These are phyloP conservation scores for Physaria fendleri DNA, from an alignment of 345 rosid genomes.

Conservation along the genomic window DNA sequence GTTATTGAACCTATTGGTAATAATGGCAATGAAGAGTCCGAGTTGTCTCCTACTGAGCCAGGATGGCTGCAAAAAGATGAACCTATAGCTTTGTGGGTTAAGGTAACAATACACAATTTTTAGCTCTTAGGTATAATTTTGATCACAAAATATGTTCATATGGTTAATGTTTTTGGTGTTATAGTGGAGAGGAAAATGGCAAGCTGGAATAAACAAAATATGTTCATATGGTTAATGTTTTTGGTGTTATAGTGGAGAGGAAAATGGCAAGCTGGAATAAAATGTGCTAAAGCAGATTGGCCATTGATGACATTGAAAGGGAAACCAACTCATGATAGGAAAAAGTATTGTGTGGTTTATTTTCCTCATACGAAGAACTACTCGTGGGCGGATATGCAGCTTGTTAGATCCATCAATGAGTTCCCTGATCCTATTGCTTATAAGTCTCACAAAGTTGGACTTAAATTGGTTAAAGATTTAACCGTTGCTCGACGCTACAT, in stretches of 20 bases:
- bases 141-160: no score
- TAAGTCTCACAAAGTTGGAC: constrained; percentile 65
- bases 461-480: constrained; percentile 80
- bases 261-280: constrained; percentile 93
- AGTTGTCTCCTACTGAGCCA: constrained; percentile 51
- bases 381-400: constrained; percentile 97
- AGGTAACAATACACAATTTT: constrained; percentile 40
- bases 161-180: constrained; percentile 23
- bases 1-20: constrained; percentile 44
- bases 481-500: constrained; percentile 70
- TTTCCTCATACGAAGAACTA: constrained; percentile 93
- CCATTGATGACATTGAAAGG: constrained; percentile 87
- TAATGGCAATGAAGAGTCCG: constrained; percentile 43
- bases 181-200: constrained; percentile 99
- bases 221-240: constrained; percentile 1
- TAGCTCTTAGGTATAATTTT: no score
- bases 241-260: constrained; percentile 83
- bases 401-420: constrained; percentile 65
- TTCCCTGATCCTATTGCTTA: constrained; percentile 87
- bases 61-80: constrained; percentile 82
- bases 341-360: constrained; percentile 82
- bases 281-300: constrained; percentile 92
- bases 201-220: constrained; percentile 62
- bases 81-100: constrained; percentile 92
- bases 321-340: constrained; percentile 93